Evolutionary conservation across 495 filamentous ascomycete genomes (phyloP).

Genomic region (Penicillium herquei): DNA sequence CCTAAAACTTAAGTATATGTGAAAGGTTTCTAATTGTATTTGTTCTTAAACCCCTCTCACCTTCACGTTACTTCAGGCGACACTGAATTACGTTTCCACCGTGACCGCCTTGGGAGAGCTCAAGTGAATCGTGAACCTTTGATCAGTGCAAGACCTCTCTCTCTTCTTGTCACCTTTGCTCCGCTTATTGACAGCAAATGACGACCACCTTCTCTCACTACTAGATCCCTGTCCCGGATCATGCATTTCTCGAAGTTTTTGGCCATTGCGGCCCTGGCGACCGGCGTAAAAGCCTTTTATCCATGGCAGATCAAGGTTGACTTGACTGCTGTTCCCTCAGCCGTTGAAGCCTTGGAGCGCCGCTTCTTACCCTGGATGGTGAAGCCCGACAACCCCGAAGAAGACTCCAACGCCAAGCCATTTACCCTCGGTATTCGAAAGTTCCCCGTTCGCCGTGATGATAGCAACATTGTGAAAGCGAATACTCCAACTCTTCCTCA

Average conservation of each 20-base stretch:
- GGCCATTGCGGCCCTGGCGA: constrained; percentile 26
- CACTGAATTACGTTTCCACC: neutral
- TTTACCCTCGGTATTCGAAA: constrained; percentile 34
- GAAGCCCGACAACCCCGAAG: constrained; percentile 11
- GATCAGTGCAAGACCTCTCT: neutral
- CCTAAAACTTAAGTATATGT: neutral
- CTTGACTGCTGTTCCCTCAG: constrained; percentile 4
- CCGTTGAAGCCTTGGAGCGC: constrained; percentile 13
- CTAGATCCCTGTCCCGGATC: constrained; percentile 29
- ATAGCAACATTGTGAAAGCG: constrained; percentile 56
- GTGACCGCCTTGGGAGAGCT: neutral
- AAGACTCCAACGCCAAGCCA: constrained; percentile 11
- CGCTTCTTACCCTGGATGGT: constrained; percentile 38
- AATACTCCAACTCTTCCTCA: constrained; percentile 51
- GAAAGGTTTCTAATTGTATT: neutral
- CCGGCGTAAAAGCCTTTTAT: constrained; percentile 34
- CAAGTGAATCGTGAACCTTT: neutral
- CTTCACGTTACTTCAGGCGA: neutral
- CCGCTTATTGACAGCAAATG: constrained; percentile 17
- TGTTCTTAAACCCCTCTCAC: neutral
- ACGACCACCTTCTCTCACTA: neutral
- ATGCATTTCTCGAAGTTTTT: constrained; percentile 38
- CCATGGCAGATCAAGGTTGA: constrained; percentile 27
- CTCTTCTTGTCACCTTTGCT: neutral
- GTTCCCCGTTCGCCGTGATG: constrained; percentile 37